A percentile compares a stretch with the other conserved stretches of the same genome.
Conservation (phyloP, 2,329 filamentous ascomycete species). For the Cylindrodendrum hubeiense region DNA sequence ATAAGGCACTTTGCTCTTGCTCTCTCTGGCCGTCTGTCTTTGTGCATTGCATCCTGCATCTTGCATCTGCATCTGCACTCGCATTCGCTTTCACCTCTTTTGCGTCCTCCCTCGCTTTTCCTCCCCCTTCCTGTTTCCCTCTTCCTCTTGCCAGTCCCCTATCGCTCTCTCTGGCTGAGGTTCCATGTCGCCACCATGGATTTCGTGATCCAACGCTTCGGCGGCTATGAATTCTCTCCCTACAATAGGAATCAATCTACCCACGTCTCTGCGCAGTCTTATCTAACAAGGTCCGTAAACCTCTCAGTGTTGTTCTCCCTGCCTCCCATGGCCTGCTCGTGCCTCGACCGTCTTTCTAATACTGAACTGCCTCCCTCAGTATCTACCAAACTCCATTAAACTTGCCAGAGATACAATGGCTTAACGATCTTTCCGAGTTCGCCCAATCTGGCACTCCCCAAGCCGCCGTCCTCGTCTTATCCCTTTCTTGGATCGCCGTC, state of each 20-base stretch:
- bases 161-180: not conserved
- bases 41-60: not conserved
- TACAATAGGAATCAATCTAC: constrained; percentile 35
- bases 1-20: constrained; percentile 18
- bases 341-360: constrained; percentile 10
- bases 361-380: constrained; percentile 22
- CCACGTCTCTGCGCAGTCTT: constrained; percentile 18
- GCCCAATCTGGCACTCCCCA: constrained; percentile 58
- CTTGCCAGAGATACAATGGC: constrained; percentile 51
- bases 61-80: not conserved
- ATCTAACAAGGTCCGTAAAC: constrained; percentile 37
- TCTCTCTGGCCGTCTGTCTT: not conserved
- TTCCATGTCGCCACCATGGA: constrained; percentile 46
- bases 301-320: not conserved
- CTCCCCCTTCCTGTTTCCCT: not conserved
- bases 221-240: constrained; percentile 47
- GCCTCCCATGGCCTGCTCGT: not conserved
- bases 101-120: too few species aligned
- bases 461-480: constrained; percentile 51
- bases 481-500: constrained; percentile 50
- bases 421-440: constrained; percentile 52
- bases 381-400: constrained; percentile 27
- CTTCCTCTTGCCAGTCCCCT: not conserved
- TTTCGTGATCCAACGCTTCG: constrained; percentile 48
- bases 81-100: too few species aligned